These are phyloP conservation scores for Beta corolliflora DNA, from an alignment of 179 eudicot species.

Conservation along the genomic window DNA sequence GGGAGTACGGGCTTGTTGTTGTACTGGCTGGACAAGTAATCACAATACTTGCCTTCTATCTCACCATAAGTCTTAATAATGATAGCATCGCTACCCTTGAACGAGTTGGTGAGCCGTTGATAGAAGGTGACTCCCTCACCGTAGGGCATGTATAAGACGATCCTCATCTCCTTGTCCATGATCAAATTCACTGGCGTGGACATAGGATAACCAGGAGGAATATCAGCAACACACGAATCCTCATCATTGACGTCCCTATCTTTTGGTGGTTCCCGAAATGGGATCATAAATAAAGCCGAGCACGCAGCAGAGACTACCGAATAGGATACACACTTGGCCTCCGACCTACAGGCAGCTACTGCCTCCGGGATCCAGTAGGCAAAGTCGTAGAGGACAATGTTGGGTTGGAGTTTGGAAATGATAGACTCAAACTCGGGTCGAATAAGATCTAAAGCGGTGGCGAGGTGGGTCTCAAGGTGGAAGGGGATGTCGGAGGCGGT, in stretches of 20 bases:
- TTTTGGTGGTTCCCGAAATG: slow-evolving; percentile 8
- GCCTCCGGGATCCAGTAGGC: slow-evolving; percentile 25
- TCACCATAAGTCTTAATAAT: slow-evolving; percentile 40
- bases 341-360: not conserved
- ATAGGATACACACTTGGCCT: not conserved
- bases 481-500: slow-evolving; percentile 48
- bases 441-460: slow-evolving; percentile 50
- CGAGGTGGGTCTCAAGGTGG: slow-evolving; percentile 35
- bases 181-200: no score
- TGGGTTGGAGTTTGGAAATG: slow-evolving; percentile 29
- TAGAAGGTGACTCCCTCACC: slow-evolving; percentile 47
- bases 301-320: not conserved
- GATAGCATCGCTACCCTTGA: slow-evolving; percentile 44
- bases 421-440: slow-evolving; percentile 34
- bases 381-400: slow-evolving; percentile 52
- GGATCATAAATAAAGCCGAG: not conserved
- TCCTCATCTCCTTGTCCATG: no score
- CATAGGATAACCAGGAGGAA: slow-evolving; percentile 48
- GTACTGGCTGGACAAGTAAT: not conserved
- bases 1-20: not conserved
- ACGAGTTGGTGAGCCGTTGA: slow-evolving; percentile 35
- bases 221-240: slow-evolving; percentile 11
- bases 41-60: slow-evolving; percentile 16
- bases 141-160: not conserved
- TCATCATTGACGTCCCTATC: not conserved